phyloP scores from a whole-genome alignment of 179 eudicot genomes.

The Spergularia azorica region DNA sequence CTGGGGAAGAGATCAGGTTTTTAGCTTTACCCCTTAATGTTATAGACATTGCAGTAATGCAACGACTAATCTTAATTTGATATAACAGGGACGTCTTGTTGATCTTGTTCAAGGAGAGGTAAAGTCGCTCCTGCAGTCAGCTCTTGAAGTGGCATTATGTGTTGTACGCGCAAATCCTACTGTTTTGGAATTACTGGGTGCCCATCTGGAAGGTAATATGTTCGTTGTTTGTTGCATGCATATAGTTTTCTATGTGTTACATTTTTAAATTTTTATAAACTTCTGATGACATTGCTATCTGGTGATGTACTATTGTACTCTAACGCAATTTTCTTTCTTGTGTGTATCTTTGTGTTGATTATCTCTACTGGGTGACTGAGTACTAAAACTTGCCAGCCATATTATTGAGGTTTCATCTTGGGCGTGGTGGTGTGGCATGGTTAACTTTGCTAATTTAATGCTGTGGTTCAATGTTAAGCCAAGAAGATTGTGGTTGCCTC shows the following conservation, averaged over 20 bases:
- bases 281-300: not conserved
- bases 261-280: not conserved
- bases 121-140: slow-evolving; percentile 75
- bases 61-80: slow-evolving; percentile 7
- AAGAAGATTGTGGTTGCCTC: not conserved
- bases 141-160: slow-evolving; percentile 78
- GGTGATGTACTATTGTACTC: not conserved
- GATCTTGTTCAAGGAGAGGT: slow-evolving; percentile 96
- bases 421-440: not conserved
- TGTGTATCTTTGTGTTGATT: not conserved
- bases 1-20: slow-evolving; percentile 92
- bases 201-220: slow-evolving; percentile 83
- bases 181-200: slow-evolving; percentile 93
- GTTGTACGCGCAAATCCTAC: slow-evolving; percentile 87
- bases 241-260: not conserved
- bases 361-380: no score
- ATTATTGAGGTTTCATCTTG: no score
- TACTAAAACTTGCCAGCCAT: no score
- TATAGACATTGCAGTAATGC: not conserved
- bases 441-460: not conserved
- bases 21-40: not conserved
- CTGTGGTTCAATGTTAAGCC: not conserved
- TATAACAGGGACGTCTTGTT: slow-evolving; percentile 75
- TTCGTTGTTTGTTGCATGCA: not conserved
- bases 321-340: not conserved